Evolutionary conservation across 805 yeast species (phyloP).

Genomic region (Lachancea sp.): DNA sequence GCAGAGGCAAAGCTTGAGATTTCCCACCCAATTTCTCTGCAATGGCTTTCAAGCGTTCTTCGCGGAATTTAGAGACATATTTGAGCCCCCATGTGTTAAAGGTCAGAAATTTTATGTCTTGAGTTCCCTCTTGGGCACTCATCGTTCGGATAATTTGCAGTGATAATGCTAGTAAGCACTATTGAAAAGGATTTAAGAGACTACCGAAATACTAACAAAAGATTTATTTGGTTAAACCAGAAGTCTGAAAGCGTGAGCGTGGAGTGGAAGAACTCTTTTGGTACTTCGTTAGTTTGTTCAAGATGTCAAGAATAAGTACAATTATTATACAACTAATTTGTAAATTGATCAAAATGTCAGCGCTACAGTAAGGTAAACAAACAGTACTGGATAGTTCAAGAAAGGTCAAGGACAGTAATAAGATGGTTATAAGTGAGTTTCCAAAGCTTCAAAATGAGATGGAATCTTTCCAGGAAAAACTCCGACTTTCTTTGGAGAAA

Average conservation of each 20-base stretch:
- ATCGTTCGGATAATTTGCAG: not conserved
- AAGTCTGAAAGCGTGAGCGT: not conserved
- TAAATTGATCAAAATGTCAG: not conserved
- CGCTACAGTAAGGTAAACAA: not conserved
- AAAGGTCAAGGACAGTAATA: not conserved
- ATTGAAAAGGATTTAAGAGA: not conserved
- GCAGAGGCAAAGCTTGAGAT: slow-evolving; percentile 11
- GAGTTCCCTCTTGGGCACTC: not conserved
- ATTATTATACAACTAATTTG: too few relatives aligned
- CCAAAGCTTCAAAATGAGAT: slow-evolving; percentile 34
- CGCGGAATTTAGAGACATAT: slow-evolving; percentile 66
- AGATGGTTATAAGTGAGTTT: slow-evolving; percentile 30
- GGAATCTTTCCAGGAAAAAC: slow-evolving; percentile 34
- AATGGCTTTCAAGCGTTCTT: slow-evolving; percentile 61
- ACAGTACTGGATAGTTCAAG: not conserved
- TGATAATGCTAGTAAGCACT: not conserved
- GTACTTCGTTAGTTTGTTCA: not conserved
- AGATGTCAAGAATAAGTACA: too few relatives aligned
- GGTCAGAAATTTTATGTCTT: slow-evolving; percentile 42
- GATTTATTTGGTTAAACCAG: not conserved
- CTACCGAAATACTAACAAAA: not conserved
- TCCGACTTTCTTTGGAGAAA: slow-evolving; percentile 24
- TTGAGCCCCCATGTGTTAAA: slow-evolving; percentile 89
- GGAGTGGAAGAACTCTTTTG: not conserved
- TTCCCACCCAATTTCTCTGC: slow-evolving; percentile 53